Evolutionary conservation across 164 flowering plant species (phyloP), one percentile per base, ranked within the genome.

Genomic region (Echeveria elegans): DNA sequence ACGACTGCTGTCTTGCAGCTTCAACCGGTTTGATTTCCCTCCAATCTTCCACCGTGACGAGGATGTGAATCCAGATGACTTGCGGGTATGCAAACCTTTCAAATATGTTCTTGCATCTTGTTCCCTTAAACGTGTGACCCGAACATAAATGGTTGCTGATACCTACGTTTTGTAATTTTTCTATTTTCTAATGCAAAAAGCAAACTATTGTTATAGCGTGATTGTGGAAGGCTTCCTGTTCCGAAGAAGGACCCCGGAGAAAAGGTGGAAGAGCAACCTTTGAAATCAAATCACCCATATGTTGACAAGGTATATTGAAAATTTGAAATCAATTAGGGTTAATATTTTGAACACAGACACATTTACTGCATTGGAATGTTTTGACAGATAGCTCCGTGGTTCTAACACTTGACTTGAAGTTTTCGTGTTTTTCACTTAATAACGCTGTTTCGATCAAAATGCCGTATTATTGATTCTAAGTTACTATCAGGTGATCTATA

Each of bases 41-140:
- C 99, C 99, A 59, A 88, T 94, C 78, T 91, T 94, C 79, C 89
- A 91, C 62, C 93, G 85, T 16, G 89, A 85, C 23, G 96, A 81
- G 43, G 96, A 89, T 82, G 75, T 82, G 19, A 88, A 83, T 79
- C 89, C 77, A 56, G 99, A 94, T 76, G 99, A 91, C 71, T 67
- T 91, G 68, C 82, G 90, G 74, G 97, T 94, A 53, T 74, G 86
- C 73, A 40, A 62, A 40, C 64, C 74, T 64, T 21, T 31, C 28
- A 37, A 31, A 53, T 21, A 32, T 15, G 7, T 11, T 45, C 21
- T 26, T 30, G 50, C 61, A 28, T 56, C 9, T 11, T 26, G 31
- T 56, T 56, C 32, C 28, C 10, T 63, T 18, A 34, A 50, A 18
- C 31, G n/a, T 16, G 23, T 23, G 58, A 16, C 28, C 31, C 23